phyloP scores from a whole-genome alignment of 1,284 basidiomycete genomes.

The Moesziomyces parantarcticus region DNA sequence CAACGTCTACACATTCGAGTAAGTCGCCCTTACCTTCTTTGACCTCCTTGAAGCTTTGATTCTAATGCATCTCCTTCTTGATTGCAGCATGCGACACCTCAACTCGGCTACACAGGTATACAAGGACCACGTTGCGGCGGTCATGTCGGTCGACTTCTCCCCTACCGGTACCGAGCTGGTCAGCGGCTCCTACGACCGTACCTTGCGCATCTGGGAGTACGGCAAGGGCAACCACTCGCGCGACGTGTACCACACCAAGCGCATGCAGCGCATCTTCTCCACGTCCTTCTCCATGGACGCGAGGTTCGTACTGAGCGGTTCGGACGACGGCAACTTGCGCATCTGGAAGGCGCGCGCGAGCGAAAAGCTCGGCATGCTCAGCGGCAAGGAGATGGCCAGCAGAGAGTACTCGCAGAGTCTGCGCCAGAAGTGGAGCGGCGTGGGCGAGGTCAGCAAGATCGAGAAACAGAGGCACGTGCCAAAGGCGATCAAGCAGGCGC shows the following conservation, averaged over 20 bases:
- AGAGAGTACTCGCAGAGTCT: constrained; percentile 93
- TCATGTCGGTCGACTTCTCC: constrained; percentile 71
- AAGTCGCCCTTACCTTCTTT: neutral
- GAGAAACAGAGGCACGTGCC: constrained; percentile 87
- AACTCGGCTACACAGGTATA: constrained; percentile 88
- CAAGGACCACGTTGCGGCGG: constrained; percentile 95
- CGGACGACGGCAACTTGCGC: constrained; percentile 95
- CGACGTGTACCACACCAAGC: constrained; percentile 97
- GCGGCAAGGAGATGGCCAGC: constrained; percentile 88
- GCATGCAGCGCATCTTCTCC: constrained; percentile 87
- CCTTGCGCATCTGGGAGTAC: constrained; percentile 91
- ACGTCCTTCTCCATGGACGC: constrained; percentile 83
- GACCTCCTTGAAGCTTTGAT: neutral
- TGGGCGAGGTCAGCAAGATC: constrained; percentile 81
- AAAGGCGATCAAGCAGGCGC: constrained; percentile 86
- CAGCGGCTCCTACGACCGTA: constrained; percentile 95
- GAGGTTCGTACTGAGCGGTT: constrained; percentile 90
- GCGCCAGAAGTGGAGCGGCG: constrained; percentile 82
- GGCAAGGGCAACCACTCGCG: constrained; percentile 80
- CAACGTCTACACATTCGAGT: constrained; percentile 96
- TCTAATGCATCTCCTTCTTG: neutral
- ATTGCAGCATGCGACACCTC: constrained; percentile 77
- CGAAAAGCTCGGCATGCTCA: constrained; percentile 90
- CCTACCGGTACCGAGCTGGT: constrained; percentile 97
- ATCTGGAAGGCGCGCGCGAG: constrained; percentile 96